Percentiles rank a stretch among this genome's conserved stretches.
phyloP scores from a whole-genome alignment of 164 flowering plant genomes.

The Umbellularia californica region DNA sequence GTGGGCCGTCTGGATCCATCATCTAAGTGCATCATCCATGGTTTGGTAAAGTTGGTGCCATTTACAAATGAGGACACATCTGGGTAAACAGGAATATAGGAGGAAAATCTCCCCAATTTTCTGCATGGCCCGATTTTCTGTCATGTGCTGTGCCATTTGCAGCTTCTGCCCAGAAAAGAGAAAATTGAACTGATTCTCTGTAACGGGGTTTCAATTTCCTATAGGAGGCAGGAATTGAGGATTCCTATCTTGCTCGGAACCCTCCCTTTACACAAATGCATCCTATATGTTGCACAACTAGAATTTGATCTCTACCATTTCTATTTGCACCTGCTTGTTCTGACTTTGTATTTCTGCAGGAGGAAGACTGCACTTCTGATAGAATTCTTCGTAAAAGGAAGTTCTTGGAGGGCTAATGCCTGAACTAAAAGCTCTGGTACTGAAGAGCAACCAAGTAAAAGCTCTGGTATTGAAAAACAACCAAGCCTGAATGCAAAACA shows the following conservation, averaged over 20 bases:
- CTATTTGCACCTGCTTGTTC: background rate
- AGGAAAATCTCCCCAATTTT: too few species aligned
- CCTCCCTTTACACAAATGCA: too few species aligned
- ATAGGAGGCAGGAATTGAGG: too few species aligned
- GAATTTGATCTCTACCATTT: background rate
- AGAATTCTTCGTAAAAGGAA: conserved; percentile 63
- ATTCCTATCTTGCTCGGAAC: too few species aligned
- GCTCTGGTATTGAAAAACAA: conserved; percentile 49
- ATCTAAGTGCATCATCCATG: background rate
- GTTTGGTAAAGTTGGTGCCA: background rate
- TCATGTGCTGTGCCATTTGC: too few species aligned
- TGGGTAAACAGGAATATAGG: too few species aligned
- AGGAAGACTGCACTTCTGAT: conserved; percentile 69
- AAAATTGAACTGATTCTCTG: too few species aligned
- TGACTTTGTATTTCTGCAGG: conserved; percentile 35
- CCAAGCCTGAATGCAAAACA: conserved; percentile 18
- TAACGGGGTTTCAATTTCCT: too few species aligned
- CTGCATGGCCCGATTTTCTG: too few species aligned
- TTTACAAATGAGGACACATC: background rate
- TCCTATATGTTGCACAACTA: background rate
- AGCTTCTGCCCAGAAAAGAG: too few species aligned
- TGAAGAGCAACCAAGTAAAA: too few species aligned
- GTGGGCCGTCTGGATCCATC: too few species aligned
- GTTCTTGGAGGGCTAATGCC: conserved; percentile 67
- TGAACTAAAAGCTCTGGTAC: conserved; percentile 57